Evolutionary conservation across 208 protist species (phyloP), one percentile per base, ranked within the genome.

Genomic region (Leptomonas seymouri): DNA sequence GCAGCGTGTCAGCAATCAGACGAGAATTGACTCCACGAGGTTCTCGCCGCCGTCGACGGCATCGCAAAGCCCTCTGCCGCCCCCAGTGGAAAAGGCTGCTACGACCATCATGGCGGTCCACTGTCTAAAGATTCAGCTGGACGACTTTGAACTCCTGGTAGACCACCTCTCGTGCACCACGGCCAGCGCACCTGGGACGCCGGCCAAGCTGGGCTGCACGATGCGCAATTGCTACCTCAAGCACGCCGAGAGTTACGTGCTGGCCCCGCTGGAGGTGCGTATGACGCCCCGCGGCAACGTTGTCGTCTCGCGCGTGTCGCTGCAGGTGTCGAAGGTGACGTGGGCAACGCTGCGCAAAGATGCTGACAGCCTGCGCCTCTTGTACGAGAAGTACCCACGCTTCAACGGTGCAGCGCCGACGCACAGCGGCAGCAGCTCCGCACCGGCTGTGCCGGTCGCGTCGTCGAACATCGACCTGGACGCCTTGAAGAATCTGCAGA

Each of bases 151-250:
- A 8, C 57, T 74, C 8, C 63, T 74, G 7, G 45, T 79, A 6
- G 73, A 78, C 39, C 73, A 42, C 31, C 57, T 79, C n/a, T 79
- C 74, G 0, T 67, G 42, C 57, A 74, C 60, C n/a, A 79, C 61
- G 12, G 65, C 62, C 16, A 74, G 27, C 27, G 67, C 71, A 27
- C 72, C 63, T 6, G 67, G 51, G 2, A 41, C 9, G 15, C 65
- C 72, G 20, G 31, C 42, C 25, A 69, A 74, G 67, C 46, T 74
- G n/a, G 77, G 71, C 67, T 82, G 77, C 77, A 82, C 77, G 28
- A 42, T 82, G 66, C 77, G 66, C 15, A 55, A 63, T 23, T 64
- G 61, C 27, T 69, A 68, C 63, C 51, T 82, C 55, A 73, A 64
- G 51, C 72, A 62, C 46, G 60, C 62, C 45, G 66, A 25, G 30